These are phyloP conservation scores for Lagerstroemia speciosa DNA, from an alignment of 345 rosid genomes.

Conservation along the genomic window DNA sequence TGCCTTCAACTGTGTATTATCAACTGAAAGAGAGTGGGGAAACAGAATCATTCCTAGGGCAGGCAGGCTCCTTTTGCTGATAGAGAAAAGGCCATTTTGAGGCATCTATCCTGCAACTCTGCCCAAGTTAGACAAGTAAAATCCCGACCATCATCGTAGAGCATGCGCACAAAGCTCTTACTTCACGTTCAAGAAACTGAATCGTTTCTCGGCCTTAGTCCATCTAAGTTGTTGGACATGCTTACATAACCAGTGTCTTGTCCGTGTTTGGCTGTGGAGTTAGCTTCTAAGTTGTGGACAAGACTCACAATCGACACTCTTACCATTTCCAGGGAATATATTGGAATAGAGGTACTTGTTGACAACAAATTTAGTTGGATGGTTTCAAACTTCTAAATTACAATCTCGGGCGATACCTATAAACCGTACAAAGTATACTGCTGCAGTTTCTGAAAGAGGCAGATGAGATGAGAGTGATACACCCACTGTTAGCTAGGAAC, in stretches of 20 bases:
- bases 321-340: too few species aligned
- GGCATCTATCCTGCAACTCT: not conserved
- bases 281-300: not conserved
- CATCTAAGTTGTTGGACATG: not conserved
- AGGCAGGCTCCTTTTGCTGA: not conserved
- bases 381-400: not conserved
- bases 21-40: not conserved
- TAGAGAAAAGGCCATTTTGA: too few species aligned
- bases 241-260: not conserved
- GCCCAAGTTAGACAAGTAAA: not conserved
- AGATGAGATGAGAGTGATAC: not conserved
- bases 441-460: not conserved
- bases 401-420: not conserved
- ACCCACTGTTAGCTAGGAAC: not conserved
- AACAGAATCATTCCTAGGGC: not conserved
- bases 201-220: not conserved
- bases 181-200: not conserved
- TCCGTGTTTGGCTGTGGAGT: not conserved
- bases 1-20: not conserved
- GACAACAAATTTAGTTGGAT: not conserved
- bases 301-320: not conserved
- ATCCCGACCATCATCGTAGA: not conserved
- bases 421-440: not conserved
- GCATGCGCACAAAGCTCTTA: not conserved
- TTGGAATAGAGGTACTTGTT: not conserved